A percentile compares a stretch with the other conserved stretches of the same genome.
Evolutionary conservation across 306 rosid species (phyloP).

Genomic region (Malus fusca): DNA sequence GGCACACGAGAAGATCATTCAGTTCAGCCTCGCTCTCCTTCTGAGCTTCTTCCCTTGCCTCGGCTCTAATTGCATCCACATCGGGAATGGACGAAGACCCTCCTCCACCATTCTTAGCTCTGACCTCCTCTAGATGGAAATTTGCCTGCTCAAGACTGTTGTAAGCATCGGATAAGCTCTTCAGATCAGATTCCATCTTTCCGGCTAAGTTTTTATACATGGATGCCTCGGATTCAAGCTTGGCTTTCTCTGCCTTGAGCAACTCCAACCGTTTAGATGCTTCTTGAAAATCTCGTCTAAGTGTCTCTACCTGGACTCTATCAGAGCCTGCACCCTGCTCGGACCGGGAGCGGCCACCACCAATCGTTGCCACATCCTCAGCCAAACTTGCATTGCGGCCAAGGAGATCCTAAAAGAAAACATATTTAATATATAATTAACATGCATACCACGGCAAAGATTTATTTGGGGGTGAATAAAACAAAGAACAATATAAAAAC

Average conservation of each 20-base stretch:
- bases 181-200: slow-evolving; percentile 81
- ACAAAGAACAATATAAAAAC: slow-evolving; percentile 4
- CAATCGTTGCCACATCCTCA: slow-evolving; percentile 60
- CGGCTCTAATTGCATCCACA: slow-evolving; percentile 68
- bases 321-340: slow-evolving; percentile 62
- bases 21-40: slow-evolving; percentile 90
- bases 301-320: slow-evolving; percentile 60
- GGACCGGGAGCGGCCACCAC: slow-evolving; percentile 35
- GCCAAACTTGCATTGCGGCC: slow-evolving; percentile 77
- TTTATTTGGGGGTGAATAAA: background rate
- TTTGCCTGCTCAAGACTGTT: slow-evolving; percentile 90
- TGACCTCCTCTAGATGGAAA: slow-evolving; percentile 62
- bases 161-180: slow-evolving; percentile 89
- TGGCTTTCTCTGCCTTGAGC: slow-evolving; percentile 66
- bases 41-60: slow-evolving; percentile 95
- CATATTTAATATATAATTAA: background rate
- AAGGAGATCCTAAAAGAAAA: slow-evolving; percentile 58
- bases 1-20: slow-evolving; percentile 89
- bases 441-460: background rate
- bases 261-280: slow-evolving; percentile 62
- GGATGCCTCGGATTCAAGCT: slow-evolving; percentile 60
- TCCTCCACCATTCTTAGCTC: slow-evolving; percentile 44
- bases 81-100: slow-evolving; percentile 40
- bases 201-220: slow-evolving; percentile 63
- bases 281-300: slow-evolving; percentile 75